These are phyloP conservation scores for Cryptococcus amylolentus DNA, from an alignment of 1,284 basidiomycete species.

Conservation along the genomic window DNA sequence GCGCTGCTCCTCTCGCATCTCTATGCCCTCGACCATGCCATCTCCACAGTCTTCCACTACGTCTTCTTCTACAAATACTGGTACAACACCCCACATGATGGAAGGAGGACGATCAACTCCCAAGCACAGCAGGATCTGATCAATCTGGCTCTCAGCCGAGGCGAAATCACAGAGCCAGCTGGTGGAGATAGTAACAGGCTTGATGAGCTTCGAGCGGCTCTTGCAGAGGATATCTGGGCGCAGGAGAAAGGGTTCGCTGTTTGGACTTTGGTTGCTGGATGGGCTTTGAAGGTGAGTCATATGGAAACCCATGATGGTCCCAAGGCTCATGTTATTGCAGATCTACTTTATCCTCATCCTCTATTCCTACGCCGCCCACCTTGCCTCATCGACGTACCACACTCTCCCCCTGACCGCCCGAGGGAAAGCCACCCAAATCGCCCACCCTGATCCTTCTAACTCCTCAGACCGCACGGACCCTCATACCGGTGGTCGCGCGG, in stretches of 20 bases:
- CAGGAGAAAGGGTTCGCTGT: conserved; percentile 79
- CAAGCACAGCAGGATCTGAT: conserved; percentile 80
- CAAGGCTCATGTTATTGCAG: conserved; percentile 51
- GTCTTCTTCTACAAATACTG: conserved; percentile 89
- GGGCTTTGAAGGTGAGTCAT: conserved; percentile 76
- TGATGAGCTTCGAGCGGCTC: conserved; percentile 61
- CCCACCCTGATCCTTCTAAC: conserved; percentile 24
- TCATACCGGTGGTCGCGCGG: background rate
- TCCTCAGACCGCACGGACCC: background rate
- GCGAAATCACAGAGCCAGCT: conserved; percentile 46
- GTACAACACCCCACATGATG: conserved; percentile 86
- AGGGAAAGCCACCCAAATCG: conserved; percentile 24
- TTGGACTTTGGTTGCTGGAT: conserved; percentile 71
- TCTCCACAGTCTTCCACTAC: conserved; percentile 88
- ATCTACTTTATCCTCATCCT: conserved; percentile 87
- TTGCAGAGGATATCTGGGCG: conserved; percentile 81
- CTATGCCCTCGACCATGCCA: conserved; percentile 85
- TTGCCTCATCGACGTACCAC: conserved; percentile 87
- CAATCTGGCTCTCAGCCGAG: conserved; percentile 44
- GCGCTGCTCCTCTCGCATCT: conserved; percentile 87
- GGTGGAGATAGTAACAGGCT: conserved; percentile 56
- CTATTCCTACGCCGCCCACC: conserved; percentile 91
- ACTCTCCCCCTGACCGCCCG: conserved; percentile 61
- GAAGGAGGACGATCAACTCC: conserved; percentile 71
- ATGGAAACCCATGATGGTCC: background rate